Evolutionary conservation across 139 green algal species (phyloP), one percentile per base, ranked within the genome.

Genomic region (Chlorella ohadii): DNA sequence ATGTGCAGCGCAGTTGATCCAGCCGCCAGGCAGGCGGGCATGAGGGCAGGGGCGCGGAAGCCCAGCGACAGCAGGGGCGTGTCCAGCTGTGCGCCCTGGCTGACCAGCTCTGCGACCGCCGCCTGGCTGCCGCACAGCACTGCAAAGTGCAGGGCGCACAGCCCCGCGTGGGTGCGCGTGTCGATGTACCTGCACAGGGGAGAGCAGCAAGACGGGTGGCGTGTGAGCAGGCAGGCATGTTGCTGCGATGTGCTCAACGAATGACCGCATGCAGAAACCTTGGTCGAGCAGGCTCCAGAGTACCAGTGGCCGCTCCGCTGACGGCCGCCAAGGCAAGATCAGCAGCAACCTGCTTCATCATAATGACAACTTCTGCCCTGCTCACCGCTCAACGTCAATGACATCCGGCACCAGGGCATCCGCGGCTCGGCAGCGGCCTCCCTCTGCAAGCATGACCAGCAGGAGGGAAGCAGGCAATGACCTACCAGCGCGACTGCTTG

Each of bases 91-190:
- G 76, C 76, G 36, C 76, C 76, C 1, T 66, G 55, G 36, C n/a
- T 57, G 25, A 82, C 57, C 36, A 82, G 59, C 59, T 82, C 76
- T 9, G 34, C 28, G 13, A 82, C 76, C 72, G 74, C 31, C 19
- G 74, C 51, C 31, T 67, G 55, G 74, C 33, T 70, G 57, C 76
- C 59, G 31, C 31, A 72, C 25, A 82, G 76, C 76, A 82, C 76
- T 4, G 76, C 76, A 17, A 82, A 39, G 76, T 82, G 76, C 76
- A 82, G 76, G 36, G 76, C 76, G 59, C 76, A 82, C 6, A 82
- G 76, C 3, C 76, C 76, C 1, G 38, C 59, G 27, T 72, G 76
- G 0, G 57, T 72, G 76, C 76, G 76, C 0, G 76, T 82, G 76
- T 82, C 76, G 16, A 72, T 47, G 59, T 82, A 82, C 4, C 51